These are phyloP conservation scores for Cutaneotrichosporon cutaneum DNA, from an alignment of 1,284 basidiomycete genomes.

Conservation along the genomic window DNA sequence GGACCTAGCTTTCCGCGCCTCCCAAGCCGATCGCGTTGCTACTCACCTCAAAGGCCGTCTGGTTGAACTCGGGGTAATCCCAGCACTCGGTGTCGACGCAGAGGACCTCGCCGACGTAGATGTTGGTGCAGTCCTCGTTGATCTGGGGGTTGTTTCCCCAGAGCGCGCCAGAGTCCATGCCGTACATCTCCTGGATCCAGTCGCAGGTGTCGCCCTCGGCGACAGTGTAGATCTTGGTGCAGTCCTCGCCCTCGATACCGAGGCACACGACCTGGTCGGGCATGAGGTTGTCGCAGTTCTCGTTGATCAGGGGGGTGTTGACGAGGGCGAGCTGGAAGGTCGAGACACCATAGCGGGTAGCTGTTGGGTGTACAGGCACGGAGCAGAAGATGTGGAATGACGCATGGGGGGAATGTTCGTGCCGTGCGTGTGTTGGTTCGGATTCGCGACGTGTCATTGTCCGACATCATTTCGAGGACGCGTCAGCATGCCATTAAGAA, in stretches of 20 bases:
- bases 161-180: conserved; percentile 45
- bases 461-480: not conserved
- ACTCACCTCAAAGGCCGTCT: conserved; percentile 44
- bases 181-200: conserved; percentile 42
- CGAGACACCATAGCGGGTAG: conserved; percentile 49
- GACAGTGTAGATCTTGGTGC: conserved; percentile 52
- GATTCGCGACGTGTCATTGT: not conserved
- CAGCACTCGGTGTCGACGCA: conserved; percentile 49
- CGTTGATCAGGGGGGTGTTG: conserved; percentile 49
- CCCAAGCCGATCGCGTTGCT: no score
- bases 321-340: conserved; percentile 55
- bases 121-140: conserved; percentile 50
- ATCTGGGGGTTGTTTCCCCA: conserved; percentile 54
- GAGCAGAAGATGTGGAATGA: not conserved
- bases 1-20: no score
- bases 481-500: not conserved
- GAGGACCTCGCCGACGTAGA: conserved; percentile 54
- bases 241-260: conserved; percentile 48
- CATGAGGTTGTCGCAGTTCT: conserved; percentile 51
- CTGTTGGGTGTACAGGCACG: conserved; percentile 28
- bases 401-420: not conserved
- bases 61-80: conserved; percentile 47
- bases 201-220: conserved; percentile 51
- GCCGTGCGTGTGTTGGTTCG: not conserved
- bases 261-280: conserved; percentile 50